Conservation (phyloP, 257 asterid genomes). For the Solanum etuberosum region DNA sequence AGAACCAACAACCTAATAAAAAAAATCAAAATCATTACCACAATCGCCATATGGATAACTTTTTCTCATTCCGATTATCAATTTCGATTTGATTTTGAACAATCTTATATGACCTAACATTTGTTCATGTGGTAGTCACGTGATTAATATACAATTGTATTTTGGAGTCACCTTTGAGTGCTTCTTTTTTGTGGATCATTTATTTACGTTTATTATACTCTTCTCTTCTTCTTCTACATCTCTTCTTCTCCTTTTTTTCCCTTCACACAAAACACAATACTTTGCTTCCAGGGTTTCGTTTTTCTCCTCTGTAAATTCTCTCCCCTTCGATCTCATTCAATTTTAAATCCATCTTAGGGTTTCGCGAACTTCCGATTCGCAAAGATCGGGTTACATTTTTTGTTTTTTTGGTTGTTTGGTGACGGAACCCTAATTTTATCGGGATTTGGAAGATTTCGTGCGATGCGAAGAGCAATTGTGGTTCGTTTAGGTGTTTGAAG, state of each 20-base stretch:
- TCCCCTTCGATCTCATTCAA: neutral
- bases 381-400: neutral
- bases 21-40: no score
- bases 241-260: neutral
- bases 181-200: neutral
- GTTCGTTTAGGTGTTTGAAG: conserved; percentile 8
- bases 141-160: neutral
- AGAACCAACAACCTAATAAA: neutral
- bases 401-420: neutral
- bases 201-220: neutral
- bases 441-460: neutral
- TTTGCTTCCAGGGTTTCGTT: conserved; percentile 10
- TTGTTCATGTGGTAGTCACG: conserved; percentile 4
- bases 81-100: no score
- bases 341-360: neutral
- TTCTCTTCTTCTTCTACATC: neutral
- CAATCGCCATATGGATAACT: fast-evolving
- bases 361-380: neutral
- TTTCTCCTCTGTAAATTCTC: conserved; percentile 5
- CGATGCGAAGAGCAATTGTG: neutral
- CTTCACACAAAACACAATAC: neutral
- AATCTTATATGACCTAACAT: no score
- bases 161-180: neutral
- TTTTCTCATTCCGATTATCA: no score
- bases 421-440: neutral